Conservation (phyloP, 2,329 filamentous ascomycete species). For the Cordyceps cateniannulata region DNA sequence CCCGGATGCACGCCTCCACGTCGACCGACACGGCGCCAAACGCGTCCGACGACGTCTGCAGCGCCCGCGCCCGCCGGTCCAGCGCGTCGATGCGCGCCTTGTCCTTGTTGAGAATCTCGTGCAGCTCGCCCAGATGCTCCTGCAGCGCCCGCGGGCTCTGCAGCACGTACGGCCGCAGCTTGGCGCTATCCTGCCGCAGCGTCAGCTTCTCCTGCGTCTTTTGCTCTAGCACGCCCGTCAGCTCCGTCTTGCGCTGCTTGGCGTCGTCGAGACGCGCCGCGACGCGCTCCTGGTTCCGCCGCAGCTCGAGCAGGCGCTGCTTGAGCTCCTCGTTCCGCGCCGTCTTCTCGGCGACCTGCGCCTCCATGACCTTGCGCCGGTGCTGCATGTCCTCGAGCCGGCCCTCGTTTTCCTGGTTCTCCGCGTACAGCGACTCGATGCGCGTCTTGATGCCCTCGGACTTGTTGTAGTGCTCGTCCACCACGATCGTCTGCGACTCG, state of each 20-base stretch:
- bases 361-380: conserved; percentile 74
- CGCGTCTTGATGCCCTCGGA: conserved; percentile 77
- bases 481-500: conserved; percentile 81
- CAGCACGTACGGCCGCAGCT: conserved; percentile 84
- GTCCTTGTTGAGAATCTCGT: conserved; percentile 68
- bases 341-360: conserved; percentile 76
- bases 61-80: conserved; percentile 77
- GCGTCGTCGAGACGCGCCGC: conserved; percentile 76
- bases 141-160: conserved; percentile 83
- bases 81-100: conserved; percentile 81
- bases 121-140: conserved; percentile 72
- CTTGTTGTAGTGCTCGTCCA: conserved; percentile 91
- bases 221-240: conserved; percentile 66
- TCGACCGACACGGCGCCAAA: conserved; percentile 80
- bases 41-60: conserved; percentile 88
- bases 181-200: conserved; percentile 77
- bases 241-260: conserved; percentile 69
- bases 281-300: conserved; percentile 75
- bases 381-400: conserved; percentile 74
- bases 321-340: conserved; percentile 83
- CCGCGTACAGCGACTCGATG: conserved; percentile 77
- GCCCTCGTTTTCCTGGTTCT: conserved; percentile 82
- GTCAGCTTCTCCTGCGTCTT: conserved; percentile 64
- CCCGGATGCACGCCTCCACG: conserved; percentile 78
- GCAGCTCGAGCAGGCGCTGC: conserved; percentile 70